These are phyloP conservation scores for Bimuria novae-zelandiae DNA, from an alignment of 2,329 filamentous ascomycete species.

Conservation along the genomic window DNA sequence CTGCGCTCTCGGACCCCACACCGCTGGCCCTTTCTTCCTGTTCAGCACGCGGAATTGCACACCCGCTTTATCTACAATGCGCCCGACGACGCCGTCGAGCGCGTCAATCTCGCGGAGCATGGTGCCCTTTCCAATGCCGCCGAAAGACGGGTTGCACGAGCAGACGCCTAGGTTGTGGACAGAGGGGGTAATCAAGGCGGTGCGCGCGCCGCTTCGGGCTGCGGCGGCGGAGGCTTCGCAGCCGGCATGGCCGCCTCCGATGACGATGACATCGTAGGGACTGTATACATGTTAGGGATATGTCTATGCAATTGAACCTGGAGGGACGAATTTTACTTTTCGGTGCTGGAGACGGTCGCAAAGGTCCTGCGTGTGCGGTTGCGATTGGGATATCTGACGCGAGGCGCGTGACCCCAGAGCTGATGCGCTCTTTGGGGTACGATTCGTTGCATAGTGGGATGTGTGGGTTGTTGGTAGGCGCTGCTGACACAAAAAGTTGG, in stretches of 20 bases:
- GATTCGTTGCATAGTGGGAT: constrained; percentile 28
- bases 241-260: constrained; percentile 94
- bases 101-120: constrained; percentile 96
- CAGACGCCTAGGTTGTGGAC: constrained; percentile 89
- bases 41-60: constrained; percentile 95
- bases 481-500: constrained; percentile 20
- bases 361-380: constrained; percentile 45
- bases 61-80: constrained; percentile 90
- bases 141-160: constrained; percentile 96
- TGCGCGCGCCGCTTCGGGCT: constrained; percentile 84
- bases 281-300: constrained; percentile 48
- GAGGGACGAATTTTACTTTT: constrained; percentile 26
- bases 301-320: not conserved
- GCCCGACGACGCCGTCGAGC: constrained; percentile 83
- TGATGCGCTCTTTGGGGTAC: constrained; percentile 39
- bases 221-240: constrained; percentile 92
- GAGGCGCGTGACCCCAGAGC: constrained; percentile 56
- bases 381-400: constrained; percentile 49
- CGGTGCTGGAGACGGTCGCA: constrained; percentile 50
- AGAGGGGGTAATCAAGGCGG: constrained; percentile 86
- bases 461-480: not conserved
- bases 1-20: constrained; percentile 96
- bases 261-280: constrained; percentile 88
- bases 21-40: constrained; percentile 85
- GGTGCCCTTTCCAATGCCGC: constrained; percentile 97